Percentiles rank a stretch among this genome's conserved stretches.
Evolutionary conservation across 352 stramenopile species (phyloP).

Genomic region (Chrysophaeum taylorii): DNA sequence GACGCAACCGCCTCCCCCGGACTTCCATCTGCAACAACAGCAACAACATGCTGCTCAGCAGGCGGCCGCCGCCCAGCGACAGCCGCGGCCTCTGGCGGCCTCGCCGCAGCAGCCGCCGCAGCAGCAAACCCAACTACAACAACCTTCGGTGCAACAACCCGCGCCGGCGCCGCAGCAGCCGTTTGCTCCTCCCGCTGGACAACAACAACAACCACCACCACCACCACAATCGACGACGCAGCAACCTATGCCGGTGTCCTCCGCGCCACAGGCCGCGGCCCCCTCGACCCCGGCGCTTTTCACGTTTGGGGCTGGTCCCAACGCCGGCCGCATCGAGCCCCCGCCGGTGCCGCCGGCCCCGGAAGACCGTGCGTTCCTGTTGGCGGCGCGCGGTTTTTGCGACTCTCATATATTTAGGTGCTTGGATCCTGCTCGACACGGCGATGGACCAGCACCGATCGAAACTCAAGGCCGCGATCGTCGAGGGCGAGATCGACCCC

Average conservation of each 20-base stretch:
- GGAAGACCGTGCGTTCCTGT: neutral
- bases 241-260: too few relatives aligned
- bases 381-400: too few relatives aligned
- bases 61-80: too few relatives aligned
- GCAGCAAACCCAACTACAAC: too few relatives aligned
- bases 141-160: neutral
- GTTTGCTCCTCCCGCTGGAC: neutral
- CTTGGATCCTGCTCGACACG: neutral
- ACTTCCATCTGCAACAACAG: too few relatives aligned
- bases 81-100: too few relatives aligned
- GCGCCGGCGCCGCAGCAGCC: neutral
- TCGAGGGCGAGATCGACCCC: constrained; percentile 1
- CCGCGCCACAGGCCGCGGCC: too few relatives aligned
- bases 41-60: too few relatives aligned
- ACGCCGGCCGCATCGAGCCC: neutral
- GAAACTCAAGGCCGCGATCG: constrained; percentile 1
- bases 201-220: neutral
- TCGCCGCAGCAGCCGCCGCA: neutral
- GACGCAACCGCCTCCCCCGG: too few relatives aligned
- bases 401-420: too few relatives aligned
- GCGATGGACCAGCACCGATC: neutral
- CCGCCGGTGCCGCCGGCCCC: neutral
- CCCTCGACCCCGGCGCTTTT: neutral
- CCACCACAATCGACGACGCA: too few relatives aligned
- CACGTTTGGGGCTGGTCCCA: neutral